Evolutionary conservation across 257 asterid genomes (phyloP).

Genomic region (Nicotiana noctiflora): DNA sequence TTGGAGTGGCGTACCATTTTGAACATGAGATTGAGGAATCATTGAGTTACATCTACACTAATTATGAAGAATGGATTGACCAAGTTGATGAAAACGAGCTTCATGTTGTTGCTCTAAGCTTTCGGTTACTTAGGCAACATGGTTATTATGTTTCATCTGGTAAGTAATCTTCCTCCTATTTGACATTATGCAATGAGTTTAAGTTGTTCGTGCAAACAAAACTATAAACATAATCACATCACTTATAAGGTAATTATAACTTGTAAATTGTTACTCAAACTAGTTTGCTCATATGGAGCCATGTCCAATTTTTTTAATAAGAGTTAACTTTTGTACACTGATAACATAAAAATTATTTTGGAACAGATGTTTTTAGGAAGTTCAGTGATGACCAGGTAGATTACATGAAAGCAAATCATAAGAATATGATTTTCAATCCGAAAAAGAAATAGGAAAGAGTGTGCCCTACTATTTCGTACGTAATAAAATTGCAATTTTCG

Average conservation of each 20-base stretch:
- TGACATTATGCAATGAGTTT: background rate
- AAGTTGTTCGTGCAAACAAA: background rate
- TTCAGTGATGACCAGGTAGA: conserved; percentile 17
- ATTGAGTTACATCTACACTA: background rate
- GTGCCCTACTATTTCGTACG: no score
- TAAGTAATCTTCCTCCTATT: background rate
- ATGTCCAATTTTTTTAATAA: background rate
- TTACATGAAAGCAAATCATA: background rate
- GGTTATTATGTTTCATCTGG: conserved; percentile 9
- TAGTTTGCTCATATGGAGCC: background rate
- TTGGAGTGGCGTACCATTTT: conserved; percentile 26
- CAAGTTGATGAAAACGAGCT: conserved; percentile 3
- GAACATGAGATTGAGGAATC: conserved; percentile 7
- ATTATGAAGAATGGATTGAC: background rate
- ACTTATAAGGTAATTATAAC: background rate
- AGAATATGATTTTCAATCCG: no score
- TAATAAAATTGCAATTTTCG: no score
- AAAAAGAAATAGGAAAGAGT: no score
- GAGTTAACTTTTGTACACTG: background rate
- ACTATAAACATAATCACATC: background rate
- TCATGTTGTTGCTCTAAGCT: conserved; percentile 8
- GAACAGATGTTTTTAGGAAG: conserved; percentile 20
- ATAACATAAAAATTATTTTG: background rate
- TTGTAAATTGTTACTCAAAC: background rate
- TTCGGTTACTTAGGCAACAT: conserved; percentile 20